Conservation (phyloP, 169 alveolate species). For the Theileria annulata region DNA sequence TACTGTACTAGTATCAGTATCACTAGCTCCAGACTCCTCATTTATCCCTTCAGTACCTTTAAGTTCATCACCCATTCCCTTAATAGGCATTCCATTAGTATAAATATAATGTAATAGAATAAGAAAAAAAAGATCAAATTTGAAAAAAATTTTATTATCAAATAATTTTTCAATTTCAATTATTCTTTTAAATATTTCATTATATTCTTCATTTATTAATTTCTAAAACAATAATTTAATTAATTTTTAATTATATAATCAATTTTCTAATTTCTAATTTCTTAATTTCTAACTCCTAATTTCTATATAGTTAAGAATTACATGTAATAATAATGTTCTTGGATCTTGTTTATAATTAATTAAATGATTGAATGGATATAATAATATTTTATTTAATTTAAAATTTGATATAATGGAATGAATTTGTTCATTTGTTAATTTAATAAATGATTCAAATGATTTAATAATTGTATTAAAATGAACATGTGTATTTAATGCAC, state of each 20-base stretch:
- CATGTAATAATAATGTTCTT: background rate
- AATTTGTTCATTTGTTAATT: background rate
- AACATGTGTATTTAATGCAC: constrained; percentile 43
- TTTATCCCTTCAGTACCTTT: too few relatives aligned
- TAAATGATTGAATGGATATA: constrained; percentile 30
- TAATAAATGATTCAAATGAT: background rate
- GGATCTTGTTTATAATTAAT: constrained; percentile 31
- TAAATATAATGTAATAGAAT: too few relatives aligned
- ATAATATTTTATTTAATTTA: background rate
- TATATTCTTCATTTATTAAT: too few relatives aligned
- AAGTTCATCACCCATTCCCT: background rate
- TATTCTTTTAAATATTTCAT: background rate
- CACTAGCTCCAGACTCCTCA: too few relatives aligned
- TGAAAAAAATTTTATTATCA: constrained; percentile 18
- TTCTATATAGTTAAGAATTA: too few relatives aligned
- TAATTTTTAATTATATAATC: too few relatives aligned
- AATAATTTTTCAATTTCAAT: constrained; percentile 8
- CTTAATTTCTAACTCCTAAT: too few relatives aligned
- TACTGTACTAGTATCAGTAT: too few relatives aligned
- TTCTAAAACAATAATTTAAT: background rate
- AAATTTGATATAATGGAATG: background rate
- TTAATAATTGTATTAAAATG: constrained; percentile 19
- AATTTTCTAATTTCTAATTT: too few relatives aligned
- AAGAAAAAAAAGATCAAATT: constrained; percentile 25
- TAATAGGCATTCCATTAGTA: too few relatives aligned